Conservation (phyloP, 148 eudicot species). For the Pouteria glomerata region DNA sequence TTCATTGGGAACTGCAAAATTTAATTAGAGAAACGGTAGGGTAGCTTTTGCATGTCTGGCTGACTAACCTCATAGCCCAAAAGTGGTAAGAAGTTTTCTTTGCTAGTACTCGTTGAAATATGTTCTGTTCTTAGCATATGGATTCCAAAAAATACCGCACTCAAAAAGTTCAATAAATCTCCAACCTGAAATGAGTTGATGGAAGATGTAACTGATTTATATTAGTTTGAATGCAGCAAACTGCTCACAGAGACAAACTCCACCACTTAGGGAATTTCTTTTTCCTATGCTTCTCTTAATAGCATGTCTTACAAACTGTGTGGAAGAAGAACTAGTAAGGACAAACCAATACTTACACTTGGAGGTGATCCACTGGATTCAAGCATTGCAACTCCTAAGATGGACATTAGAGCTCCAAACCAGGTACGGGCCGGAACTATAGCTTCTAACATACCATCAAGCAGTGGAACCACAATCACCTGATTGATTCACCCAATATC, state of each 20-base stretch:
- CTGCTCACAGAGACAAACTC: background rate
- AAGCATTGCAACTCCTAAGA: constrained; percentile 63
- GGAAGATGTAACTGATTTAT: background rate
- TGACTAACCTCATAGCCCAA: constrained; percentile 67
- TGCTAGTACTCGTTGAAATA: constrained; percentile 47
- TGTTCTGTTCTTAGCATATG: constrained; percentile 74
- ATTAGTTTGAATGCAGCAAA: background rate
- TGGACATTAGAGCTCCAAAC: constrained; percentile 64
- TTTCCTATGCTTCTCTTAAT: background rate
- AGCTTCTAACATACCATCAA: constrained; percentile 69
- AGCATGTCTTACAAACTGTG: background rate
- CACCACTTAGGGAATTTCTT: background rate
- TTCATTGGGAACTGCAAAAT: background rate
- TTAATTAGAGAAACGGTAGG: background rate
- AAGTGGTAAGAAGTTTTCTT: constrained; percentile 49
- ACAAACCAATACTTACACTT: constrained; percentile 34
- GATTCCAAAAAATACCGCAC: constrained; percentile 64
- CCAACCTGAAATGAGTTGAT: constrained; percentile 44
- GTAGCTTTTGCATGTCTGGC: background rate
- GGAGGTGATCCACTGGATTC: constrained; percentile 85
- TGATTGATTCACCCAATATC: constrained; percentile 22
- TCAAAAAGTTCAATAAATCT: constrained; percentile 61
- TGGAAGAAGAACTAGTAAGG: background rate
- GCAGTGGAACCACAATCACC: constrained; percentile 73
- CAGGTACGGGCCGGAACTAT: constrained; percentile 52